Evolutionary conservation across 495 filamentous ascomycete genomes (phyloP), one percentile per base, ranked within the genome.

Genomic region (Annulohypoxylon stygium): DNA sequence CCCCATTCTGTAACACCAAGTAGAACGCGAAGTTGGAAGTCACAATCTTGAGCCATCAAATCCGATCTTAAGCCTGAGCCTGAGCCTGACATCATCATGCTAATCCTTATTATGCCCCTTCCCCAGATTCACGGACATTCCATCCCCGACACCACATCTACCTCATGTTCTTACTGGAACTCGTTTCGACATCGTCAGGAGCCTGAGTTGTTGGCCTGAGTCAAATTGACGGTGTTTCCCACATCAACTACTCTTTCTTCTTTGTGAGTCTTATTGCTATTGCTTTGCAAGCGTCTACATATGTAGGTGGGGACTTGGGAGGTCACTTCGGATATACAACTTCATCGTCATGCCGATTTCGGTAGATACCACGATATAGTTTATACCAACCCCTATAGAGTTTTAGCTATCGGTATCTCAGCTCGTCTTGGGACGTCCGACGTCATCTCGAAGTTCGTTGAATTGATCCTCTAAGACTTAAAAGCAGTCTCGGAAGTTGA

Each of bases 121-220:
- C 53, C 53, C 18, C 11, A 37, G 16, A 20, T 23, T 57, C 16
- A 37, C 33, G 4, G 18, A 20, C 30, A 3, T 37, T 33, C 30
- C 53, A 30, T 57, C 53, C 53, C 12, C 37, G 53, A 34, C 53
- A 37, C 30, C 2, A 16, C 36, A 11, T 57, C 33, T 57, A 37
- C 53, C 25, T 57, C 30, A 25, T 14, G 12, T 33, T 37, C 20
- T 57, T n/a, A 37, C n/a, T 30, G 5, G 30, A 18, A 33, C 14
- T 16, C 20, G 33, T 37, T 36, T 57, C 53, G 33, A 20, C 30
- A 57, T 57, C 33, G 53, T 37, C 30, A 37, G 33, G 33, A 36
- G 6, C 12, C 16, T 57, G 53, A 57, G 33, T 57, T n/a, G 30
- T 20, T 57, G n/a, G 20, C 33, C 20, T 57, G 53, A 57, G 53